Evolutionary conservation across 2,329 filamentous ascomycete species (phyloP).

Genomic region (Fusarium sp.): DNA sequence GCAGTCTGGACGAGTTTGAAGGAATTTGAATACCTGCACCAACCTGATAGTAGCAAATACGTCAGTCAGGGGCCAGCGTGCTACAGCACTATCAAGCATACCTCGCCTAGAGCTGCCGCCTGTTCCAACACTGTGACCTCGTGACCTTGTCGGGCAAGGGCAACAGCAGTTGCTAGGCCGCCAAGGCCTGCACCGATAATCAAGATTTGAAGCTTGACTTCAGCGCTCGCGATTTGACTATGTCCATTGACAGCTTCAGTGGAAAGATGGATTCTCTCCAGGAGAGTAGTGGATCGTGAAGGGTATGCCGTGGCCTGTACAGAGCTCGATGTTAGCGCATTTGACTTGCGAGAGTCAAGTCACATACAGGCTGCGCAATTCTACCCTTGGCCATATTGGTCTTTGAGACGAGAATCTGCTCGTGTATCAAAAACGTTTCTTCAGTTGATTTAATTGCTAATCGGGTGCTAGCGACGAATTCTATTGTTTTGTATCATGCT

Average conservation of each 20-base stretch:
- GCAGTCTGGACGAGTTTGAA: neutral
- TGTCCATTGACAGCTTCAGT: neutral
- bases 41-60: neutral
- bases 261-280: neutral
- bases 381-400: neutral
- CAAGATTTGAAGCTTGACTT: neutral
- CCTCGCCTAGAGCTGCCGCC: neutral
- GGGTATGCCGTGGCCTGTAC: neutral
- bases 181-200: constrained; percentile 7
- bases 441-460: neutral
- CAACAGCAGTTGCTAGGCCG: neutral
- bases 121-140: neutral
- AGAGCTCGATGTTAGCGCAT: neutral
- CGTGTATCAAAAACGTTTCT: no score
- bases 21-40: constrained; percentile 17
- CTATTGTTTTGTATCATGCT: neutral
- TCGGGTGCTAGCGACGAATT: neutral
- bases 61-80: fast-evolving
- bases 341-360: neutral
- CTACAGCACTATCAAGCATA: neutral
- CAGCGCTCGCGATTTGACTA: neutral
- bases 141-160: neutral
- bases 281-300: neutral
- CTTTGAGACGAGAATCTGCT: no score
- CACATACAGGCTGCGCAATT: neutral